Base-by-base conservation (phyloP, 2,329 filamentous ascomycete species). In the Cercospora sp. region DNA sequence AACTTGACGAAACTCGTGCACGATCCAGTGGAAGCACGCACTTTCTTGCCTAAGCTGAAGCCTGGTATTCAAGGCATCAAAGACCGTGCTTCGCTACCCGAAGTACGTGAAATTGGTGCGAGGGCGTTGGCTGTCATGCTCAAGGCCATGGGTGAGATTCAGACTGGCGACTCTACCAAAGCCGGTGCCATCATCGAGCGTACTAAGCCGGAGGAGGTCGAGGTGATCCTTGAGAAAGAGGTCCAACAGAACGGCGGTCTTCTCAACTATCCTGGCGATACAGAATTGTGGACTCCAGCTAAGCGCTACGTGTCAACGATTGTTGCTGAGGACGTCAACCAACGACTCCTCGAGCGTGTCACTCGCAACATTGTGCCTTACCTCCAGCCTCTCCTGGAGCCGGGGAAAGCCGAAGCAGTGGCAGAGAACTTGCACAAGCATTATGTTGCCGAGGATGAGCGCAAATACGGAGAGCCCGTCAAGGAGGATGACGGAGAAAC, bases 1-100 rank as follows among this genome's bases (percentile, higher is more conserved):
- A 99, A 99, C 83, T 84, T 99, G 83, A 99, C 95, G 69, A 98
- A 97, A 84, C 89, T 99, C 33, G 95, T 99, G 30, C 95, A 99
- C 80, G 94, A 92, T 79, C 95, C 95, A 13, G 89, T 97, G 68
- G 95, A 99, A 84, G 95, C 95, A 36, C 88, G 95, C 73, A 92
- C 92, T 65, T 99, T 99, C 86, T 82, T 99, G 78, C 95, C 95
- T 62, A 97, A 97, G 82, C 85, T 99, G 63, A 91, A 92, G 77
- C 95, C 95, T 53, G 95, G 95, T 87, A 91, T 99, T 58, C 93
- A 97, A 84, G 87, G 86, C 65, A 94, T 99, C 67, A 88, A 90
- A 73, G 90, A 96, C 74, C 89, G 93, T 71, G 94, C 95, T 30
- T 97, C 95, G 48, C 87, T 98, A 1, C 95, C 95, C 13, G 95